These are phyloP conservation scores for Aspergillus mulundensis DNA, from an alignment of 495 filamentous ascomycete species.

Conservation along the genomic window DNA sequence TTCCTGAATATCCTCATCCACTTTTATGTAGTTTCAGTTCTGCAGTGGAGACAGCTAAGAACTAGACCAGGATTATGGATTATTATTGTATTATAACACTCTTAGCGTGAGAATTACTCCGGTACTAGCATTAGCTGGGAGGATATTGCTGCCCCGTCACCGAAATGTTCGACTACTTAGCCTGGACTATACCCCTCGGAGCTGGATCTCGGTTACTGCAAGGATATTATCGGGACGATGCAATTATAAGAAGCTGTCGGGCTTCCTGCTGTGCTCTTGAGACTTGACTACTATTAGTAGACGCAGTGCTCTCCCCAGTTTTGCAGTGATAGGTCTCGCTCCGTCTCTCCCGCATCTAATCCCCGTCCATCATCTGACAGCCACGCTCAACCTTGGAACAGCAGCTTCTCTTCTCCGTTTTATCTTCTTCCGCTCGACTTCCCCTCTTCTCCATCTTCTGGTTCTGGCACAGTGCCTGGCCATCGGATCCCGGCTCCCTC, in stretches of 20 bases:
- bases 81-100: neutral
- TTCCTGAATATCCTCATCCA: neutral
- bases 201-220: conserved; percentile 8
- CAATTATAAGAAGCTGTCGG: conserved; percentile 6
- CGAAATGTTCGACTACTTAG: neutral
- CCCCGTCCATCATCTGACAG: conserved; percentile 17
- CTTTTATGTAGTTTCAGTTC: neutral
- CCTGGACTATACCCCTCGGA: conserved; percentile 2
- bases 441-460: conserved; percentile 6
- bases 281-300: neutral
- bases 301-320: neutral
- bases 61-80: conserved; percentile 2
- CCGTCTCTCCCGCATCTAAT: conserved; percentile 9
- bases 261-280: neutral
- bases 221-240: conserved; percentile 1
- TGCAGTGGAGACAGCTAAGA: conserved; percentile 8
- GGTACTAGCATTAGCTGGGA: neutral
- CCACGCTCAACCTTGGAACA: neutral
- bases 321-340: neutral
- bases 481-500: neutral
- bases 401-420: conserved; percentile 6
- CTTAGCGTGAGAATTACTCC: neutral
- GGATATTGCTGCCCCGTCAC: neutral
- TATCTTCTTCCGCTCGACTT: neutral
- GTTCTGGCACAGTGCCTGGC: conserved; percentile 4